These are phyloP conservation scores for Clathrospora elynae DNA, from an alignment of 2,329 filamentous ascomycete genomes.

Conservation along the genomic window DNA sequence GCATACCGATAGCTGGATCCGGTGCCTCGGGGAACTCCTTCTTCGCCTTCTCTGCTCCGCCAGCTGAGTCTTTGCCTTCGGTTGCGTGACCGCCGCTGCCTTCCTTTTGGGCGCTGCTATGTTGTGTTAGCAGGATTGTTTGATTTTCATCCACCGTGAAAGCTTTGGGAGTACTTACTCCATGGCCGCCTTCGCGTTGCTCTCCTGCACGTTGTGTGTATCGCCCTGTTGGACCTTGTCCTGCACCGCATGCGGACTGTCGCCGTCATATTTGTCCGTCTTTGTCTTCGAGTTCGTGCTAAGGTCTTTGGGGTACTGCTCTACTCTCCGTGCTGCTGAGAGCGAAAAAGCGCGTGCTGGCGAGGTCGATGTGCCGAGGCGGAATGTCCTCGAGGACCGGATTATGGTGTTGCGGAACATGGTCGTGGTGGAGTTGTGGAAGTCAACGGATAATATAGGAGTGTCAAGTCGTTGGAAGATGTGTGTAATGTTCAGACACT, in stretches of 20 bases:
- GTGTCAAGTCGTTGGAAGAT: not conserved
- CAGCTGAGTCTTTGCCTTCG: conserved; percentile 44
- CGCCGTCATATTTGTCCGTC: conserved; percentile 32
- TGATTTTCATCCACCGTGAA: not conserved
- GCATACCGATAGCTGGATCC: conserved; percentile 55
- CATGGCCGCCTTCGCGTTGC: conserved; percentile 36
- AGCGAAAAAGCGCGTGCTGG: conserved; percentile 23
- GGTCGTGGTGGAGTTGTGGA: not conserved
- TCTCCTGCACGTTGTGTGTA: conserved; percentile 42
- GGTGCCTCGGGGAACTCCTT: conserved; percentile 56
- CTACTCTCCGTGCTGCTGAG: conserved; percentile 13
- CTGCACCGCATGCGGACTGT: conserved; percentile 31
- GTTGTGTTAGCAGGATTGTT: conserved; percentile 5
- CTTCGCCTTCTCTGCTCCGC: conserved; percentile 51
- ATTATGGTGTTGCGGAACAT: conserved; percentile 22
- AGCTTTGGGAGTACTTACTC: conserved; percentile 35
- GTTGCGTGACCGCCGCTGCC: conserved; percentile 51
- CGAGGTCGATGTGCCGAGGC: not conserved
- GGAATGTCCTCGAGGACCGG: conserved; percentile 13
- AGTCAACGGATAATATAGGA: not conserved
- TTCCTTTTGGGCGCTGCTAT: conserved; percentile 29
- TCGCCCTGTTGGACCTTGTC: conserved; percentile 42
- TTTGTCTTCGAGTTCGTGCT: conserved; percentile 32
- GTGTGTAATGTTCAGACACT: not conserved
- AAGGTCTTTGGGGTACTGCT: conserved; percentile 23